Percentiles rank a stretch among this genome's conserved stretches.
Conservation (phyloP, 2,329 filamentous ascomycete species). For the Lasiodiplodia hormozganensis region DNA sequence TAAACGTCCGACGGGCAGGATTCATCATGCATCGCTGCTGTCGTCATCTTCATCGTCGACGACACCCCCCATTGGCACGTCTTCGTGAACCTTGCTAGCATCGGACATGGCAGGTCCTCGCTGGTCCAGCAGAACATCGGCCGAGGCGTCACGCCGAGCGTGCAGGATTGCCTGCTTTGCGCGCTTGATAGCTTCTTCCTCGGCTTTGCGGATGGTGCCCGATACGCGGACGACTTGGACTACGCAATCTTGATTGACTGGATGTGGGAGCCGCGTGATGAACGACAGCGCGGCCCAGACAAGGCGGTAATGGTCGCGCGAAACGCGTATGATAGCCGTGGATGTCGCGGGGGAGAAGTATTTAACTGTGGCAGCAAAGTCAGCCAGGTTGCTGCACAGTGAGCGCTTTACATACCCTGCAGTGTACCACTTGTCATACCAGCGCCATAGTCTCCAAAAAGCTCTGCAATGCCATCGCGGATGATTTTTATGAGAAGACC, state of each 20-base stretch:
- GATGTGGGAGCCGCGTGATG: conserved; percentile 71
- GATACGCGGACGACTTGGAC: conserved; percentile 87
- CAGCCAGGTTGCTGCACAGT: neutral
- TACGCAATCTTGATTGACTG: conserved; percentile 70
- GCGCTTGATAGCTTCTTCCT: conserved; percentile 85
- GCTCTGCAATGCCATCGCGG: conserved; percentile 42
- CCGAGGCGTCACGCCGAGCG: conserved; percentile 11
- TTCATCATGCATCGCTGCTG: conserved; percentile 8
- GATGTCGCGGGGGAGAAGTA: conserved; percentile 93
- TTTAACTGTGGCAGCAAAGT: conserved; percentile 69
- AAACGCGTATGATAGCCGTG: conserved; percentile 87
- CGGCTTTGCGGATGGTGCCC: conserved; percentile 90
- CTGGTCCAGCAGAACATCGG: conserved; percentile 15
- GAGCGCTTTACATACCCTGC: conserved; percentile 62
- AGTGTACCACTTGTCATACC: conserved; percentile 75
- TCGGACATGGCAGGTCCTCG: neutral
- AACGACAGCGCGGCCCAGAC: conserved; percentile 90
- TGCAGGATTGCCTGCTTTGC: conserved; percentile 57
- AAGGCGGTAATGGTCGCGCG: conserved; percentile 81
- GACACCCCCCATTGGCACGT: conserved; percentile 4
- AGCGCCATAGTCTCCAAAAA: conserved; percentile 80
- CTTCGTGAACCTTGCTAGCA: conserved; percentile 3
- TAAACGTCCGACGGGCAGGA: neutral
- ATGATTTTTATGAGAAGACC: conserved; percentile 72
- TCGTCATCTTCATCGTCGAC: conserved; percentile 6